Base-by-base conservation (phyloP, 306 rosid species). In the Heteromeles arbutifolia region DNA sequence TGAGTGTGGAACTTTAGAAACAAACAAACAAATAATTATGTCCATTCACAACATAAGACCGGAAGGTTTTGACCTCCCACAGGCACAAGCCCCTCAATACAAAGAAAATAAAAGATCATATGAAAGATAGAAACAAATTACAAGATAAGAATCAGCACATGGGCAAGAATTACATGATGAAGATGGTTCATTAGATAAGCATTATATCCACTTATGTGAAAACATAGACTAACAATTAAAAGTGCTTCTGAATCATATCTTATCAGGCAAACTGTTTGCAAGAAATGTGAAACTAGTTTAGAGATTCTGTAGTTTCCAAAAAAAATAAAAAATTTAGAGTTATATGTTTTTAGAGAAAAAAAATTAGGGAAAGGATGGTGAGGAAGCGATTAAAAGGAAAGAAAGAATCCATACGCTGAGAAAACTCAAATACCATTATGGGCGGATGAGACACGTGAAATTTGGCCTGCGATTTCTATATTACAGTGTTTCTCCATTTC, bases 401-500 rank as follows among this genome's bases (percentile, higher is more conserved):
- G 78, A 82, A 78, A 70, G 71, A 72, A 80, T 57, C 65, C 79
- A 80, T 62, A 83, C 7, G 80, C 79, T 75, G 81, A 79, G 89
- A 86, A 65, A 86, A 81, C 79, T 87, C 79, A 82, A 81, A 82
- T 94, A 94, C 98, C 98, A 84, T 86, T 90, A 86, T 90, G 93
- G 76, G 91, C 54, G 43, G 88, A 87, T 57, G 93, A 82, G 81
- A 86, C 70, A 37, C 88, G 93, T 66, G 97, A 88, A 81, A 94
- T 83, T 79, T 92, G 97, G 61, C 95, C 98, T 4, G 98, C 90
- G 72, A 94, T 92, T 85, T 94, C 98, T 54, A 90, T 87, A 79
- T 94, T 94, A 80, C 97, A 94, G 82, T 84, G 96, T 81, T 92
- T 94, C 84, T 94, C 98, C 97, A 95, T 89, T 73, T 93, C 97